Evolutionary conservation across 2,329 filamentous ascomycete species (phyloP).

Genomic region (Zalaria obscura): DNA sequence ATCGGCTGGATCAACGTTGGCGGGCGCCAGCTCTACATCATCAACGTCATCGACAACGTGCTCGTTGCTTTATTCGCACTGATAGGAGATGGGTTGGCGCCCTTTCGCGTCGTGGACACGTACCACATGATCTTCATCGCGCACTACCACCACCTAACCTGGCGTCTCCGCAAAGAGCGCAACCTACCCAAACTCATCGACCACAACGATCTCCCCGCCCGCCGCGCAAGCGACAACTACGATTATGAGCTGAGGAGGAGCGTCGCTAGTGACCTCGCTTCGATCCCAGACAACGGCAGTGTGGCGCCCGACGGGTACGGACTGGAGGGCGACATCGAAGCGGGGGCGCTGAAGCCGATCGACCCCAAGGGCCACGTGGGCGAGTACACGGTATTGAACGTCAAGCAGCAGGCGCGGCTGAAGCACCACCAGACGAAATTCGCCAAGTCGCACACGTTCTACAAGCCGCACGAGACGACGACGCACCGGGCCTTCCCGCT

Average conservation of each 20-base stretch:
- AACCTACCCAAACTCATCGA: conserved; percentile 48
- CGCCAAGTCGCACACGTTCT: conserved; percentile 72
- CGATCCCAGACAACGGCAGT: no score
- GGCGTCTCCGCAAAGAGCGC: conserved; percentile 47
- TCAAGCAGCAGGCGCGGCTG: conserved; percentile 52
- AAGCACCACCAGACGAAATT: conserved; percentile 70
- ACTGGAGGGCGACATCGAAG: conserved; percentile 9
- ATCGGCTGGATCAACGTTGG: conserved; percentile 81
- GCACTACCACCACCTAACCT: conserved; percentile 54
- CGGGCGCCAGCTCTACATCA: conserved; percentile 47
- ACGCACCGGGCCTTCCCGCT: conserved; percentile 72
- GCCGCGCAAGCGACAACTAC: conserved; percentile 6
- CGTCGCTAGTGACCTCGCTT: no score
- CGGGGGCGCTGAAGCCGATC: background rate
- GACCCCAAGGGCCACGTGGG: conserved; percentile 32
- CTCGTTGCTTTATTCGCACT: conserved; percentile 50
- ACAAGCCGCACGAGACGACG: conserved; percentile 74
- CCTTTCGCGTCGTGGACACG: conserved; percentile 67
- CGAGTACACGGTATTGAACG: conserved; percentile 48
- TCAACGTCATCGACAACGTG: conserved; percentile 41
- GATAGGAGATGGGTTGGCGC: conserved; percentile 46
- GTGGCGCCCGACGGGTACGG: background rate
- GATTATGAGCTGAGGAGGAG: conserved; percentile 1
- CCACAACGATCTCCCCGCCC: conserved; percentile 52
- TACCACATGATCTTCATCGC: conserved; percentile 80